These are phyloP conservation scores for Senecio squalidus DNA, from an alignment of 140 eudicot species.

Conservation along the genomic window DNA sequence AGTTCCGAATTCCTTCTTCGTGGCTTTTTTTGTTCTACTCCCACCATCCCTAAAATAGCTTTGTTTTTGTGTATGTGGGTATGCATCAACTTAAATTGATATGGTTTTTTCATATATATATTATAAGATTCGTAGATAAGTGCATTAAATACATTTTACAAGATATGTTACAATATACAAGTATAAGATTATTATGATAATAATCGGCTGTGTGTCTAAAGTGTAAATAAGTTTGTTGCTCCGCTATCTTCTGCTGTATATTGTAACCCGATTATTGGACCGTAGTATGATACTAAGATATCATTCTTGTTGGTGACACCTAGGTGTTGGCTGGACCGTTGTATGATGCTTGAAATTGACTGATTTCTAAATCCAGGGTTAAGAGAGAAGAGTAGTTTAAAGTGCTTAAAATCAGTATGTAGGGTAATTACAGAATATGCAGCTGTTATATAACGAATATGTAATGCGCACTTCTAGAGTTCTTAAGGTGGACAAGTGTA, in stretches of 20 bases:
- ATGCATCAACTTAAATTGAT: not conserved
- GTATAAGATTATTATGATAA: not conserved
- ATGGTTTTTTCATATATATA: not conserved
- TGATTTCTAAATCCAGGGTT: too few relatives aligned
- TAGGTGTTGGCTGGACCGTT: too few relatives aligned
- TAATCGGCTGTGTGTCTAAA: not conserved
- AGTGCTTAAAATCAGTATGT: not conserved
- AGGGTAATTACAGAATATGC: too few relatives aligned
- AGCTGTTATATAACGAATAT: too few relatives aligned
- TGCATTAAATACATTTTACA: not conserved
- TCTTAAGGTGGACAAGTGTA: not conserved
- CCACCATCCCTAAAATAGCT: too few relatives aligned
- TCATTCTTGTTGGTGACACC: too few relatives aligned
- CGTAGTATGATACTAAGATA: too few relatives aligned
- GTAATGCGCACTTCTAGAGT: not conserved
- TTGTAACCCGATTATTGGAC: not conserved
- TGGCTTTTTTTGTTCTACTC: too few relatives aligned
- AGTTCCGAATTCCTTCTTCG: too few relatives aligned
- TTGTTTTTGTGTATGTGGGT: not conserved
- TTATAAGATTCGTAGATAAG: too few relatives aligned
- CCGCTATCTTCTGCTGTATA: not conserved
- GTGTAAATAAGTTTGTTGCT: not conserved
- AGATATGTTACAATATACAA: not conserved
- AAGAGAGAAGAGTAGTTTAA: not conserved
- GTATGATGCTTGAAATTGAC: too few relatives aligned